Percentiles rank a stretch among this genome's conserved stretches.
Conservation (phyloP, 768 basidiomycete genomes). For the Collybia nuda region DNA sequence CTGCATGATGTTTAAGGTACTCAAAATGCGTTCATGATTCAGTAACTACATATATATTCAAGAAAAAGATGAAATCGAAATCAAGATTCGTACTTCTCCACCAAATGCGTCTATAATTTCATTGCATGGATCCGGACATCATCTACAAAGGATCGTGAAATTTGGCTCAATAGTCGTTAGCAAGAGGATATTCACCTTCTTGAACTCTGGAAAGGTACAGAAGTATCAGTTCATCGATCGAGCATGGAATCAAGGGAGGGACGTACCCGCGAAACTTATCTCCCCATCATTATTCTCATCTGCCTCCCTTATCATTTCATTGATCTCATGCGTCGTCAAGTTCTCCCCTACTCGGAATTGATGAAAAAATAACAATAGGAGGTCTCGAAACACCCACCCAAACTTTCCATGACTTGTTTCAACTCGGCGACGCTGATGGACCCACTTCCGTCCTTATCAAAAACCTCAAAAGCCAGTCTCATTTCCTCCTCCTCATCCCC, state of each 20-base stretch:
- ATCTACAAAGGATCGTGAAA: background rate
- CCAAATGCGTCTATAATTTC: background rate
- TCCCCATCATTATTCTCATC: conserved; percentile 84
- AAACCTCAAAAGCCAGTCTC: conserved; percentile 57
- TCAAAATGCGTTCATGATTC: too few relatives aligned
- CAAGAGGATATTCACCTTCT: conserved; percentile 7
- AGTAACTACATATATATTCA: too few relatives aligned
- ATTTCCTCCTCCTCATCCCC: conserved; percentile 45
- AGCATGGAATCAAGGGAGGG: background rate
- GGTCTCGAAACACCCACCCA: conserved; percentile 51
- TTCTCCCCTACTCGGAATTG: conserved; percentile 42
- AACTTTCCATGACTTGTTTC: conserved; percentile 91
- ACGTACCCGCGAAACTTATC: conserved; percentile 72
- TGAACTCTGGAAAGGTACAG: conserved; percentile 10
- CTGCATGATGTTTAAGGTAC: too few relatives aligned
- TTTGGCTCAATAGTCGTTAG: background rate
- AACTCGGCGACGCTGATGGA: conserved; percentile 88
- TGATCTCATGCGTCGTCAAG: conserved; percentile 74
- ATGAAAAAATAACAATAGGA: background rate
- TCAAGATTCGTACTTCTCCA: too few relatives aligned
- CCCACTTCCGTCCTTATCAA: conserved; percentile 96
- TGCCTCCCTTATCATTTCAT: conserved; percentile 92
- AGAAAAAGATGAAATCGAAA: too few relatives aligned
- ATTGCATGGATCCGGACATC: background rate
- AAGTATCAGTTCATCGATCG: background rate